Evolutionary conservation across 2,329 filamentous ascomycete species (phyloP), one percentile per base, ranked within the genome.

Genomic region (Talaromyces funiculosus): DNA sequence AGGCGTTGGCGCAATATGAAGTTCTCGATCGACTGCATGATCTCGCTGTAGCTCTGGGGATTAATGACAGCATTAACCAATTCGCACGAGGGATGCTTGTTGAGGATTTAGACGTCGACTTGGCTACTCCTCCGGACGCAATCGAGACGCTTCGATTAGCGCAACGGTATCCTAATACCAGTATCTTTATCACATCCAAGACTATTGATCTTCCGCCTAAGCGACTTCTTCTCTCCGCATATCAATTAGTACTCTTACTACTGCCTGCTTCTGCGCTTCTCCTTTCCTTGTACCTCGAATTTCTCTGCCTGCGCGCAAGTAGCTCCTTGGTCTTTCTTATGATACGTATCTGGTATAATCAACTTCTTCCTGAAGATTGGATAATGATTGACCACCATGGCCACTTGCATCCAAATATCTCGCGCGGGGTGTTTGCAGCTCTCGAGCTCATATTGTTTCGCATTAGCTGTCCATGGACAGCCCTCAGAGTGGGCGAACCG

Each of bases 21-120:
- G 51, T 38, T 31, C 51, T 53, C 18, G 51, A 53, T 38, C 51
- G 20, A 38, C 51, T 53, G 18, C 31, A 53, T 37, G 51, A 53
- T n/a, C 18, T 37, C 5, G 51, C 51, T 22, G 31, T 38, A 22
- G 20, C 18, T 53, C 18, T 53, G 20, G 31, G 31, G 3, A 31
- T 53, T 16, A 33, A 24, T 16, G 14, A 10, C 20, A 53, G 51
- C 29, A 35, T 53, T 18, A 6, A 53, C 20, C n/a, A 53, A 3
- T 53, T 53, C 18, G 51, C 51, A n/a, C 51, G 31, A 24, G 51
- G 51, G 4, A 53, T 53, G 51, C n/a, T 53, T 35, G 31, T 53
- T 22, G 51, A 53, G 33, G 51, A 53, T 24, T n/a, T 53, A n/a
- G 33, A 53, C 26, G 51, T 53, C 16, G 51, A 38, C 20, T 53